Evolutionary conservation across 331 rosid species (phyloP).

Genomic region (Phaseolus coccineus): DNA sequence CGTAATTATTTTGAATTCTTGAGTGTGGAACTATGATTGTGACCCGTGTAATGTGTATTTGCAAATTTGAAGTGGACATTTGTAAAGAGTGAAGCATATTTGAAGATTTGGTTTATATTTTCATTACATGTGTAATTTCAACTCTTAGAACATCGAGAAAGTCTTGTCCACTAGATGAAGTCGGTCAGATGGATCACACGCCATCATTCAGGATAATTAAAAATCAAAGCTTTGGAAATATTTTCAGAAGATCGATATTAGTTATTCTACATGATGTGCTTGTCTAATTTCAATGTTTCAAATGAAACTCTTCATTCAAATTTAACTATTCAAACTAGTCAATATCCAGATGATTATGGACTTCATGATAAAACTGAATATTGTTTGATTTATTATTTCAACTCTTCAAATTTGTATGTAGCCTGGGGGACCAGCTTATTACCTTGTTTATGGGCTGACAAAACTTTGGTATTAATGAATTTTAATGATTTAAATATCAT

Average conservation of each 20-base stretch:
- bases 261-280: not conserved
- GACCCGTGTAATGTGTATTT: not conserved
- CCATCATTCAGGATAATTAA: not conserved
- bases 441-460: not conserved
- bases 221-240: not conserved
- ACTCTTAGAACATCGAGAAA: not conserved
- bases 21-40: slow-evolving; percentile 4
- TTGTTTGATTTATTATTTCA: not conserved
- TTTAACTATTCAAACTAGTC: slow-evolving; percentile 10
- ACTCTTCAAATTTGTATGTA: not conserved
- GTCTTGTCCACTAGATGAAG: not conserved
- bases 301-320: slow-evolving; percentile 7
- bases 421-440: not conserved
- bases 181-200: too few relatives aligned
- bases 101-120: slow-evolving; percentile 13
- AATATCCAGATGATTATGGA: slow-evolving; percentile 13
- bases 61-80: not conserved
- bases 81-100: slow-evolving; percentile 13
- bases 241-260: not conserved
- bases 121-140: slow-evolving; percentile 22
- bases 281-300: slow-evolving; percentile 3
- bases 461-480: not conserved
- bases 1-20: slow-evolving; percentile 13
- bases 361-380: not conserved
- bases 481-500: not conserved